These are phyloP conservation scores for Calocera viscosa DNA, from an alignment of 768 basidiomycete genomes.

Conservation along the genomic window DNA sequence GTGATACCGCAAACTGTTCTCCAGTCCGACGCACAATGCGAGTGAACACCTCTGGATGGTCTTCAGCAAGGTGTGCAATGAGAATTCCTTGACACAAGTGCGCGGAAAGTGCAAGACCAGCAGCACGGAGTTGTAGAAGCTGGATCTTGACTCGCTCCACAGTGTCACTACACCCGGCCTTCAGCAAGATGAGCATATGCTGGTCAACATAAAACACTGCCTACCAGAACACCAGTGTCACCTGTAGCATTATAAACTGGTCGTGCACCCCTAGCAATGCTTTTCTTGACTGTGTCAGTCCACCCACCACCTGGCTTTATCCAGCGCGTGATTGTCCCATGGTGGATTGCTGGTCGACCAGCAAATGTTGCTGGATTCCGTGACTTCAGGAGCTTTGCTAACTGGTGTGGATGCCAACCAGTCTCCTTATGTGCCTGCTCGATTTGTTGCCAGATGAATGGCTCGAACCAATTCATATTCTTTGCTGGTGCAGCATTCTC, in stretches of 20 bases:
- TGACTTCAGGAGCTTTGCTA: not conserved
- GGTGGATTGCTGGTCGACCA: not conserved
- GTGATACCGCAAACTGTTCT: constrained; percentile 24
- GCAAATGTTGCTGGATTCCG: not conserved
- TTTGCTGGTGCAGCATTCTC: not conserved
- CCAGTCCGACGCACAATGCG: constrained; percentile 20
- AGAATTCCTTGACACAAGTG: constrained; percentile 25
- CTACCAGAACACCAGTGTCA: not conserved
- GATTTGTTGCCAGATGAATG: not conserved
- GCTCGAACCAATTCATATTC: constrained; percentile 5
- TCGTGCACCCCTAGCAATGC: not conserved
- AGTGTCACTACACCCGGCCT: not conserved
- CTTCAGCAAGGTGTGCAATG: constrained; percentile 21
- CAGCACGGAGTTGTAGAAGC: constrained; percentile 16
- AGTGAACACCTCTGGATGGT: constrained; percentile 23
- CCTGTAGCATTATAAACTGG: not conserved
- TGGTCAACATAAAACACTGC: not conserved
- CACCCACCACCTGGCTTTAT: not conserved
- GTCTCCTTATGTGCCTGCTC: not conserved
- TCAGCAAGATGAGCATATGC: not conserved
- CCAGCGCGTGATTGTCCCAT: not conserved
- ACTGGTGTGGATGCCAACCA: not conserved
- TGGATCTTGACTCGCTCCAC: not conserved
- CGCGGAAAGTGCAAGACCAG: constrained; percentile 21
- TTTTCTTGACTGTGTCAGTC: not conserved